Base-by-base conservation (phyloP, 306 rosid genomes). In the Citrullus amarus region DNA sequence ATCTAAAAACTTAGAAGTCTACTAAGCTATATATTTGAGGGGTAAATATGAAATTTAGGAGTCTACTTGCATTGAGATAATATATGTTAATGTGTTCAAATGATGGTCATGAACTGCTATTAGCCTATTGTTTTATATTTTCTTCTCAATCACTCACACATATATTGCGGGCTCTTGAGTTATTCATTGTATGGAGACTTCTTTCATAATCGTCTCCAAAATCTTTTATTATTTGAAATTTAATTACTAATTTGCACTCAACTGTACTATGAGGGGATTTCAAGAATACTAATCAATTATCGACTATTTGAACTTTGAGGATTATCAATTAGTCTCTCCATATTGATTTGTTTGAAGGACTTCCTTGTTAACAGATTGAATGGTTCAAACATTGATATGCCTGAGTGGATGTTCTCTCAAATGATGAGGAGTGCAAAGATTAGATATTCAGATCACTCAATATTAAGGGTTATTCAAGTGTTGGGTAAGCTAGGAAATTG, bases 351-450 rank as follows among this genome's bases (percentile, higher is more conserved):
- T 81, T 77, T 80, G 41, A 84, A 80, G 75, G 78, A 74, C 65
- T 75, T 76, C 81, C 81, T 85, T 72, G 65, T 79, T 77, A 39
- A 87, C 93, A 95, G 97, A 91, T 79, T 89, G 85, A 92, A 95
- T 84, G 98, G 98, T 87, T 95, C 95, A 58, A 92, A 88, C 84
- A 85, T 95, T 54, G 85, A 88, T 87, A 87, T 91, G 81, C 90
- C 96, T 12, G 97, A 92, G 88, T 95, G 97, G 97, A 84, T 91
- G 85, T 92, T 92, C 89, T 84, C 97, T 68, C 89, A 92, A 86
- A 88, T 86, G 88, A 91, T 95, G 85, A 86, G 96, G 84, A 92
- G 98, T 88, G 97, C 98, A 61, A 84, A 82, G 82, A 84, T 92
- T 84, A 91, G 84, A 84, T 95, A 77, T 87, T 84, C 89, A 63